These are phyloP conservation scores for Closterium sp. DNA, from an alignment of 139 green algal species.

Conservation along the genomic window DNA sequence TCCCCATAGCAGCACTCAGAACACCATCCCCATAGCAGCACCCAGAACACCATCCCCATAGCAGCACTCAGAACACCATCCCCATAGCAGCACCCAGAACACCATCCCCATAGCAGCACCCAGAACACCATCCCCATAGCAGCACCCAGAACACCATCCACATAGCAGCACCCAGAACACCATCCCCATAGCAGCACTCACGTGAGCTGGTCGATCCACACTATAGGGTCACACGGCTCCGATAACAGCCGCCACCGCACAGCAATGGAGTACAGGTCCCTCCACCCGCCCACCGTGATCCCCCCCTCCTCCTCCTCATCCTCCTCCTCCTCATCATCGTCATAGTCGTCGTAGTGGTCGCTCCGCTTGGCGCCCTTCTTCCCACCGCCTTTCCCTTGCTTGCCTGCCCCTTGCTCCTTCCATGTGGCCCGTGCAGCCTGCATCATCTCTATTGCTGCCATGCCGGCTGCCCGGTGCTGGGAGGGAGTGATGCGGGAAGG, in stretches of 20 bases:
- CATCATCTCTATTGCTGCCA: slow-evolving; percentile 18
- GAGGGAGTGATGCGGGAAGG: neutral
- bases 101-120: neutral
- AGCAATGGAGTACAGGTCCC: slow-evolving; percentile 85
- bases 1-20: too few relatives aligned
- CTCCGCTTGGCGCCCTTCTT: neutral
- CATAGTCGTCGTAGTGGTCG: neutral
- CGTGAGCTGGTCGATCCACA: slow-evolving; percentile 90
- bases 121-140: neutral
- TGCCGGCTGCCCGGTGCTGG: slow-evolving; percentile 27
- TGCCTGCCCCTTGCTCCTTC: neutral
- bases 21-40: too few relatives aligned
- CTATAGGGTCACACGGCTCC: slow-evolving; percentile 89
- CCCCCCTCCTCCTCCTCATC: neutral
- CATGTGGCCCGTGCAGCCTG: slow-evolving; percentile 12
- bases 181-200: neutral
- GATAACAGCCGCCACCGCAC: slow-evolving; percentile 90
- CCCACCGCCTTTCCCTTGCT: neutral
- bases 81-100: neutral
- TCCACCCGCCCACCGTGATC: slow-evolving; percentile 62
- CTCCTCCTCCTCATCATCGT: neutral
- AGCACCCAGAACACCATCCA: neutral
- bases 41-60: too few relatives aligned
- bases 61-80: too few relatives aligned
- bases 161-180: neutral